A percentile compares a stretch with the other conserved stretches of the same genome.
Evolutionary conservation across 441 rosid genomes (phyloP).

Genomic region (Jatropha podagrica): DNA sequence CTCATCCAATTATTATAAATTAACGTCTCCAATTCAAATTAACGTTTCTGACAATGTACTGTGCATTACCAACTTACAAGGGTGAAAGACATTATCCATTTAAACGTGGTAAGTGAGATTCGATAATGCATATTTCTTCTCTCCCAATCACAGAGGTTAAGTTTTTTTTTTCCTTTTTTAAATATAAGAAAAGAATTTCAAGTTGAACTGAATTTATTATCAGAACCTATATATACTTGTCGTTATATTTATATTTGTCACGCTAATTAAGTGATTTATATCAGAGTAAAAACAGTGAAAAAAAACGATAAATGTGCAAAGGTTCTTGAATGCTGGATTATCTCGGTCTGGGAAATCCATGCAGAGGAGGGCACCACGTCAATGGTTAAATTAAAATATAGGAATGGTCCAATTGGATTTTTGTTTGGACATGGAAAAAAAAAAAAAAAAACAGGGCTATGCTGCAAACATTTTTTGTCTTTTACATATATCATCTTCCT

Average conservation of each 20-base stretch:
- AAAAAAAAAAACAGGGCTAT: neutral
- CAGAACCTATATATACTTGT: no score
- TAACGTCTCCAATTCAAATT: neutral
- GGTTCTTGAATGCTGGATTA: neutral
- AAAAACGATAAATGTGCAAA: neutral
- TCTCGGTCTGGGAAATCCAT: neutral
- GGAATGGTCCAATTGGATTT: neutral
- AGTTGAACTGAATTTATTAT: no score
- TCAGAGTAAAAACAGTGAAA: no score
- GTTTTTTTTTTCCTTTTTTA: no score
- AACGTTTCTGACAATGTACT: constrained; percentile 3
- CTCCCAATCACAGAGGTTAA: no score
- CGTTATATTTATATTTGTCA: no score
- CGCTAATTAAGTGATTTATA: no score
- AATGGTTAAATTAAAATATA: neutral
- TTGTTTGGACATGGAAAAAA: neutral
- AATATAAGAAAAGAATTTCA: no score
- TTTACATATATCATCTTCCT: neutral
- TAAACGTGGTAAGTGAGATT: no score
- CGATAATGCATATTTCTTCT: no score
- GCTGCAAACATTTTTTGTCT: neutral
- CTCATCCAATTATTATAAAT: constrained; percentile 10
- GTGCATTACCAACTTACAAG: no score
- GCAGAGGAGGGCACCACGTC: neutral
- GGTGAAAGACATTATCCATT: no score